Conservation (phyloP, 768 basidiomycete genomes). For the Auricularia sp. region DNA sequence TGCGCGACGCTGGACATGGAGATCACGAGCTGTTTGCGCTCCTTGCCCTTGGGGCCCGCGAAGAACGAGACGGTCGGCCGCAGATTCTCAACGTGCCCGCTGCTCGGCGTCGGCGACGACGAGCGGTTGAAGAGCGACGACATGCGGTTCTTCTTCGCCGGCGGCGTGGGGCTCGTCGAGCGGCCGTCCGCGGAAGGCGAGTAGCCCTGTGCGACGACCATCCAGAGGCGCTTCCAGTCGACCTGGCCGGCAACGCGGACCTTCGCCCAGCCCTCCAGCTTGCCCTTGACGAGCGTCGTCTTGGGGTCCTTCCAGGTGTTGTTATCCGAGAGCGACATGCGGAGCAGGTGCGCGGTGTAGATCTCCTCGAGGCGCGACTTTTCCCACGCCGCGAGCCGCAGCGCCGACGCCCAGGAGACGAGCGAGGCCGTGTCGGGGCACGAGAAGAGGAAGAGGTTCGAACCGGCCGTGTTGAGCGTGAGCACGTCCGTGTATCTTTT, state of each 20-base stretch:
- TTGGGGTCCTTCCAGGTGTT: conserved; percentile 38
- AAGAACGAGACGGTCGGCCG: conserved; percentile 47
- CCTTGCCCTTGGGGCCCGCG: conserved; percentile 55
- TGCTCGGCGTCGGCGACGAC: conserved; percentile 11
- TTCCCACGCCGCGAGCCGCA: conserved; percentile 89
- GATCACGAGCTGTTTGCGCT: conserved; percentile 61
- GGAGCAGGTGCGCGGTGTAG: conserved; percentile 88
- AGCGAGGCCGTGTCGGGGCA: conserved; percentile 63
- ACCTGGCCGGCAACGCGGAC: conserved; percentile 92
- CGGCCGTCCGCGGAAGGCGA: conserved; percentile 10
- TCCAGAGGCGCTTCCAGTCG: conserved; percentile 91
- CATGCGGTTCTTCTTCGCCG: conserved; percentile 50
- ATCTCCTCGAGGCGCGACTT: conserved; percentile 92
- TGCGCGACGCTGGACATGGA: conserved; percentile 64
- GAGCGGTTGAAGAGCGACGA: conserved; percentile 47
- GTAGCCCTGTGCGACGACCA: conserved; percentile 51
- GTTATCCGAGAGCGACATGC: conserved; percentile 52
- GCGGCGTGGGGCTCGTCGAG: conserved; percentile 20
- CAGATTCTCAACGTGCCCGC: conserved; percentile 7
- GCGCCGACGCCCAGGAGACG: conserved; percentile 82
- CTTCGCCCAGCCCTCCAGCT: conserved; percentile 86
- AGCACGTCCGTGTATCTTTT: conserved; percentile 69
- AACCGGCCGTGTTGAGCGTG: conserved; percentile 88
- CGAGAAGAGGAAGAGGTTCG: conserved; percentile 81
- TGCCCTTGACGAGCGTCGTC: conserved; percentile 55